Conservation (phyloP, 2,329 filamentous ascomycete genomes). For the Pyricularia sp. region DNA sequence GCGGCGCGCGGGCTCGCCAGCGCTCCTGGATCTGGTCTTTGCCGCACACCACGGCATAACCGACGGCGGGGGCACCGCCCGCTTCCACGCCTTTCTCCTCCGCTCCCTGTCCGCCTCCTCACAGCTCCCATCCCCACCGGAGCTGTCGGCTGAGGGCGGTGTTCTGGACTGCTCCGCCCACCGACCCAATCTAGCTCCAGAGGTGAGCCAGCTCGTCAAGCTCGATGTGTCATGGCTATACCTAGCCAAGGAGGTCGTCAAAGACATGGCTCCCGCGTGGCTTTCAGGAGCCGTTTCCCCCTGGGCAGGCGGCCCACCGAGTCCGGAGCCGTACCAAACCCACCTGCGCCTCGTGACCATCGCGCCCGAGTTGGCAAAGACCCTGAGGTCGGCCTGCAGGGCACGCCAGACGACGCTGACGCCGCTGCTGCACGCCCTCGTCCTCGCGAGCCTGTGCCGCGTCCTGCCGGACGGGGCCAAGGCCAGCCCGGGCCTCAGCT, state of each 20-base stretch:
- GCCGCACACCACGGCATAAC: conserved; percentile 42
- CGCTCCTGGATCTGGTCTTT: conserved; percentile 33
- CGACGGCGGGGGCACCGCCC: conserved; percentile 38
- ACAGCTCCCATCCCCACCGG: background rate
- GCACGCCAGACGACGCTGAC: conserved; percentile 35
- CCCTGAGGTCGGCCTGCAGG: conserved; percentile 29
- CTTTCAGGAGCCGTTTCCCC: conserved; percentile 17
- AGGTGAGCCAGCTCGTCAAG: conserved; percentile 30
- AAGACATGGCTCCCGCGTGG: conserved; percentile 27
- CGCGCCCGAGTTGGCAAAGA: conserved; percentile 14
- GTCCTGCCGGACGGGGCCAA: conserved; percentile 23
- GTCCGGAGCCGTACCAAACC: conserved; percentile 25
- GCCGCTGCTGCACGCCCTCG: conserved; percentile 35
- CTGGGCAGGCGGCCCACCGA: conserved; percentile 29
- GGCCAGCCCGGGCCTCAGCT: conserved; percentile 14
- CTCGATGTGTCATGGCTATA: conserved; percentile 30
- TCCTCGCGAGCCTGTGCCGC: conserved; percentile 28
- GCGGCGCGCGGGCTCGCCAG: conserved; percentile 12
- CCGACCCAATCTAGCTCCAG: conserved; percentile 22
- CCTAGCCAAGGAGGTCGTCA: conserved; percentile 30
- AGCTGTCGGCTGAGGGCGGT: conserved; percentile 8
- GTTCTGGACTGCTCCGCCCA: conserved; percentile 21
- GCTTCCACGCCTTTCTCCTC: conserved; percentile 40
- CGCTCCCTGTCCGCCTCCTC: conserved; percentile 25
- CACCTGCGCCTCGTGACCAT: conserved; percentile 27